Evolutionary conservation across 1,284 basidiomycete species (phyloP), one percentile per base, ranked within the genome.

Genomic region (Marasmius oreades): DNA sequence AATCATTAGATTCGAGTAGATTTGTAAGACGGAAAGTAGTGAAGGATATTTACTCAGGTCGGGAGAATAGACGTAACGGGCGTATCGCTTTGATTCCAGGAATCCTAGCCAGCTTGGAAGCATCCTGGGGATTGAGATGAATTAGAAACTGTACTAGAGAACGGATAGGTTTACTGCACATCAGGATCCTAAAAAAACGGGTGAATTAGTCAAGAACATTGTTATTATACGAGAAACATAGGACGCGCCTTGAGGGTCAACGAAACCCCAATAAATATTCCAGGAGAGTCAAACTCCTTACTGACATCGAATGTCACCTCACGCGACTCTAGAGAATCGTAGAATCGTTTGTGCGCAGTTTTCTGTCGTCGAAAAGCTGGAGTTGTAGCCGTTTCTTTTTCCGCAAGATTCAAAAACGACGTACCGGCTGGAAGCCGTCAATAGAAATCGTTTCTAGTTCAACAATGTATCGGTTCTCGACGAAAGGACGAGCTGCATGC

Each of bases 371-470:
- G 14, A 20, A n/a, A 23, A n/a, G n/a, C n/a, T n/a, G n/a, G 34
- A 45, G 22, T 16, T 61, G 24, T 50, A 66, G 61, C 26, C 20
- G 10, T 44, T 62, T 60, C 22, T 58, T 8, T 31, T 20, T 45
- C 20, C 61, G 53, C 71, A 58, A 22, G 68, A 69, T 24, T 74
- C 16, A 14, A 23, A 23, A n/a, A 26, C 20, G 43, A 11, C 37
- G 34, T 39, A 26, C 16, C 7, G 14, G 68, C 59, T 75, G 77
- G 33, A 62, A 68, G 14, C 73, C 67, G 42, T 79, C 73, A 52
- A 71, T 67, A 20, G 73, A 67, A 10, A 70, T 58, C 20, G 62
- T 64, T 14, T 76, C 72, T 12, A 82, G 73, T 61, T 84, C 81
- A 37, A 83, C 69, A 47, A 82, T 81, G 63, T 45, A 53, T 18